phyloP scores from a whole-genome alignment of 176 grass and related monocot species.

The Oropetium thomaeum region DNA sequence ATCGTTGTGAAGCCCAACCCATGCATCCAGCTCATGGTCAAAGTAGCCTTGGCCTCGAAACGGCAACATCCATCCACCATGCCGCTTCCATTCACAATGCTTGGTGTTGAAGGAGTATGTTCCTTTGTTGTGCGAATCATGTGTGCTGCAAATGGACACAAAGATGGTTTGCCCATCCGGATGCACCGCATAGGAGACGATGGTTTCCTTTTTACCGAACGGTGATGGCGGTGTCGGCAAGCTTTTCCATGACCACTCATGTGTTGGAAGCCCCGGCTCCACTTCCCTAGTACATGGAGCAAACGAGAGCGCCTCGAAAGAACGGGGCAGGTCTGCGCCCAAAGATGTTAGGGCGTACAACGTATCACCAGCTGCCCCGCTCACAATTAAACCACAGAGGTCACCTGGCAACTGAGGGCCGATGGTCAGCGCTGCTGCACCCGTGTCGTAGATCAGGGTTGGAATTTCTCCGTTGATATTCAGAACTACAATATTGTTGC shows the following conservation, averaged over 20 bases:
- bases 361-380: background rate
- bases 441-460: conserved; percentile 6
- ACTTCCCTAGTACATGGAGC: too few species aligned
- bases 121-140: too few species aligned
- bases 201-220: background rate
- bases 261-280: background rate
- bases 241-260: background rate
- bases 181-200: conserved; percentile 7
- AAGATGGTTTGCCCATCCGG: conserved; percentile 12
- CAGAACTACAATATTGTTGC: background rate
- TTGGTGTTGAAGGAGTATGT: conserved; percentile 13
- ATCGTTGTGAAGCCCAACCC: conserved; percentile 1
- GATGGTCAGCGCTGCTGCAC: background rate
- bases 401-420: background rate
- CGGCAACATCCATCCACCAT: conserved; percentile 8
- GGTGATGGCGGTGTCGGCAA: background rate
- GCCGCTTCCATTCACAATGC: background rate
- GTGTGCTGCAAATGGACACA: background rate
- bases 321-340: background rate
- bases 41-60: conserved; percentile 8
- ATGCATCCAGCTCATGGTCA: background rate
- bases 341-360: background rate
- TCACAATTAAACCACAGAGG: background rate
- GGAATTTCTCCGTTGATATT: background rate
- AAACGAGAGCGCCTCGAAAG: conserved; percentile 16